Base-by-base conservation (phyloP, 495 filamentous ascomycete species). In the Penicillium soppii region DNA sequence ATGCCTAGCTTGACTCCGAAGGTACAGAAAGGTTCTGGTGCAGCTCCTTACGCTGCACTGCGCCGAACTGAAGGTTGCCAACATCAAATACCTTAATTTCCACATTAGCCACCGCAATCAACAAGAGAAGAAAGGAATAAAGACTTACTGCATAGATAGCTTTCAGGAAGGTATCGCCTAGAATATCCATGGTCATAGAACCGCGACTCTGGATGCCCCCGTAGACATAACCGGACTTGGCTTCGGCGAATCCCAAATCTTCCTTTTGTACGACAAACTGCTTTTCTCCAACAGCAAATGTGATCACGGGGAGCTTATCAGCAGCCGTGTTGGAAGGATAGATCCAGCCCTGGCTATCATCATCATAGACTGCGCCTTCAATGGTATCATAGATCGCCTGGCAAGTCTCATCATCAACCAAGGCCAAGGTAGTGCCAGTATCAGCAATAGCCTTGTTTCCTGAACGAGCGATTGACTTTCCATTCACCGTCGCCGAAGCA, bases 371-470 rank as follows among this genome's bases (percentile, higher is more conserved):
- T 7, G 85, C 77, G 4, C 86, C 85, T n/a, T 80, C 80, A 52
- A 92, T 89, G 30, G 82, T 73, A 43, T 75, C 70, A 65, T 92
- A 92, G 58, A 92, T 77, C 9, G 79, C 82, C 54, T 86, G 68
- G 66, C 82, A 86, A 15, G 80, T 76, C 3, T 59, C 61, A 64
- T 92, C 88, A 41, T 84, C 78, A 25, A 92, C 71, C 38, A 92
- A 79, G 2, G 82, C 82, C 41, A 92, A 77, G 1, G 86, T 87
- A 29, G 87, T 90, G 50, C 87, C 88, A 3, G 88, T 92, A 66
- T 92, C 88, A 39, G 84, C 86, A 50, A 92, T 90, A 45, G 88
- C 86, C n/a, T 72, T 87, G 69, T 90, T 92, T 21, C 76, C 77
- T n/a, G 73, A 61, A 8, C 79, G 75, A 4, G 63, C 17, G 40